Evolutionary conservation across 805 yeast species (phyloP), one percentile per base, ranked within the genome.

Genomic region (Pichia scutulata): DNA sequence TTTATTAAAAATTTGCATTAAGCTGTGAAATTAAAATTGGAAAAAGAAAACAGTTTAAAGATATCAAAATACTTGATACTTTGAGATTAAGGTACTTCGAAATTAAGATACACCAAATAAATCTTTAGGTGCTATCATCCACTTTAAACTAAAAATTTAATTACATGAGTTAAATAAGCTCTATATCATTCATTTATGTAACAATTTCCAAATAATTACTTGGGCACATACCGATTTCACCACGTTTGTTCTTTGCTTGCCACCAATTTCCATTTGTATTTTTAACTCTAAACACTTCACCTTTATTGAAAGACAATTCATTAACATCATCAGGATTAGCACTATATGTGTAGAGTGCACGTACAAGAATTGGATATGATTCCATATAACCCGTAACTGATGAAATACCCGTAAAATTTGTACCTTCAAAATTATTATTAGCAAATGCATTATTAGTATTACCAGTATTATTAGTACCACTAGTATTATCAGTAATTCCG

Each of bases 191-290:
- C 28, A 5, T 7, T 46, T 39, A 60, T 14, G 76, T 81, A 51
- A 84, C 70, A 53, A 89, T 72, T 67, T 87, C 87, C 44, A 92
- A 90, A 63, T 92, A 92, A 68, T 92, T 93, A 60, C 95, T 84
- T 46, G 99, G 98, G 67, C 96, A 89, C 60, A 92, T 92, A 57
- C 98, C 99, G 42, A 89, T 86, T 65, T 89, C 93, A 33, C 99
- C 99, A 58, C 81, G 85, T 9, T 84, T 75, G 62, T 90, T 80
- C 66, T 86, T 81, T 40, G 96, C 97, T 70, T 89, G 96, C 98
- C 98, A 92, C 99, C 99, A 92, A 70, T 95, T 83, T 43, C 97
- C 97, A 57, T 86, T 86, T 51, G 89, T 88, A 62, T 92, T 97
- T 58, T 88, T 88, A 33, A 92, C 95, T 60, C 84, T 89, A 66